Evolutionary conservation across 139 green algal genomes (phyloP), one percentile per base, ranked within the genome.

Genomic region (Chlorella sp.): DNA sequence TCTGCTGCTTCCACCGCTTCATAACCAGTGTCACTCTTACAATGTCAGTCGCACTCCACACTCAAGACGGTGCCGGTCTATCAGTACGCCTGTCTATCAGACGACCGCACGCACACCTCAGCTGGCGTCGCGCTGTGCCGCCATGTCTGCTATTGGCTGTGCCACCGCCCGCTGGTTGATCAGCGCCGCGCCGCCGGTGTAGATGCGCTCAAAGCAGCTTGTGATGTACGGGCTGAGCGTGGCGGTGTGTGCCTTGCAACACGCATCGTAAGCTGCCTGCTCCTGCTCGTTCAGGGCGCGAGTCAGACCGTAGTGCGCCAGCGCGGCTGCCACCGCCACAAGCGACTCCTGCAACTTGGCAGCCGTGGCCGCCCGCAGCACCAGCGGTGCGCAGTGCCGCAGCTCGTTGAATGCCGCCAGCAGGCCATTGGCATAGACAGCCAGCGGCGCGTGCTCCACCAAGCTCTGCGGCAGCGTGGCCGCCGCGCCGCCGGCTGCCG

Each of bases 331-430:
- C 24, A 90, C 89, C 1, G 87, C 85, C 54, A 88, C 84, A 77
- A 97, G 75, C 13, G 92, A 88, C 43, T 92, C 87, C 79, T 89
- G 87, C 34, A 93, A 81, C 62, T 20, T 56, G 5, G 81, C 86
- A 0, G 88, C 87, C 14, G 89, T 69, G 0, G 78, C 64, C 43
- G 30, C 26, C 8, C 41, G 41, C 56, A 94, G 79, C 6, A 75
- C 76, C 51, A 88, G 74, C 2, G 92, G 90, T 0, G 96, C 94
- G 88, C 96, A 99, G 88, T 99, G 96, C 26, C 97, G 91, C 68
- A 99, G 90, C 92, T 99, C 97, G 83, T 99, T 99, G 34, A 99
- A 88, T 8, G 96, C 94, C 1, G 89, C 85, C 22, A 98, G 92
- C 76, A 98, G 84, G 30, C 94, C 97, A 81, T 99, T 99, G 30